Evolutionary conservation across 129 eudicot species (phyloP).

Genomic region (Flaveria linearis): DNA sequence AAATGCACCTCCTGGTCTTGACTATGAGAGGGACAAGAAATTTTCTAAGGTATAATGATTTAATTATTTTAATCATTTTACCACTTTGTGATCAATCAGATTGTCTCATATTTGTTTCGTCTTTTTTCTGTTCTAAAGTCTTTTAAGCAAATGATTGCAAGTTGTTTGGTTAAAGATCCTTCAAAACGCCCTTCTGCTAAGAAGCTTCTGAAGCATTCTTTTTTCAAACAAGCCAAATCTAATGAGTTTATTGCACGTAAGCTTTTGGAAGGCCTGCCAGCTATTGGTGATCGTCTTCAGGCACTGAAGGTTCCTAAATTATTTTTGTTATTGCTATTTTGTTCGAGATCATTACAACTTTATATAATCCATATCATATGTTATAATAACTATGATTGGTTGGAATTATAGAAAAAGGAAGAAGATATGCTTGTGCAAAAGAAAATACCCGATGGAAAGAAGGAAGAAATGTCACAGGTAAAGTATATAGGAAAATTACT

Average conservation of each 20-base stretch:
- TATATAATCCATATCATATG: conserved; percentile 1
- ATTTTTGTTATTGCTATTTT: background rate
- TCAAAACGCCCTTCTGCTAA: conserved; percentile 85
- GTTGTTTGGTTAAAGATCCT: conserved; percentile 98
- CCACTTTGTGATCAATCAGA: background rate
- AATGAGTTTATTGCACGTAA: conserved; percentile 74
- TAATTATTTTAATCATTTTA: background rate
- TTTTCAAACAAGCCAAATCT: conserved; percentile 90
- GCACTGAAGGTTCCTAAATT: conserved; percentile 63
- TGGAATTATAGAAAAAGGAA: conserved; percentile 71
- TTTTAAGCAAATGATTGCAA: conserved; percentile 99
- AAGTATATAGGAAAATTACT: conserved; percentile 26
- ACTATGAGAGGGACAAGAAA: conserved; percentile 87
- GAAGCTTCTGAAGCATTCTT: conserved; percentile 79
- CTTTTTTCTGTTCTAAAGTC: conserved; percentile 46
- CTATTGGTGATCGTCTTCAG: conserved; percentile 87
- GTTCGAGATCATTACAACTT: background rate
- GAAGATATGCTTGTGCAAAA: conserved; percentile 98
- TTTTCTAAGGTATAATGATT: conserved; percentile 73
- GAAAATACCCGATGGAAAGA: conserved; percentile 94
- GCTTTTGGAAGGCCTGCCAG: conserved; percentile 84
- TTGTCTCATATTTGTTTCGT: conserved; percentile 18
- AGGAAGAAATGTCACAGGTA: conserved; percentile 99
- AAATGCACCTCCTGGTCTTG: conserved; percentile 98
- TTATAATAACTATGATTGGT: conserved; percentile 4